A percentile compares a stretch with the other conserved stretches of the same genome.
These are phyloP conservation scores for Starmerella sirachaensis DNA, from an alignment of 805 yeast species.

Conservation along the genomic window DNA sequence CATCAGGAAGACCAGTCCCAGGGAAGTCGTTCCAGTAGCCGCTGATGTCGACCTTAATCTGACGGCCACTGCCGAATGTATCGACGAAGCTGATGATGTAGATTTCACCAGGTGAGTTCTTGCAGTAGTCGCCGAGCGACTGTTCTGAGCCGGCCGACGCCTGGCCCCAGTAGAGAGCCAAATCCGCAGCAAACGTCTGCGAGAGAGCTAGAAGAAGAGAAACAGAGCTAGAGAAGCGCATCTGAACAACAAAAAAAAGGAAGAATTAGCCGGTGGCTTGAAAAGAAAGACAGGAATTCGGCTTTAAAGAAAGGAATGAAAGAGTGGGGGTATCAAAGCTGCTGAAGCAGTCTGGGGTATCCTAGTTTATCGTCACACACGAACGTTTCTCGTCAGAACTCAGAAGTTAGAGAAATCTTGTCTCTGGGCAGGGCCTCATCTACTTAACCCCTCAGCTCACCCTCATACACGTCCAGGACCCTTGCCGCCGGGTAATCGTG, in stretches of 20 bases:
- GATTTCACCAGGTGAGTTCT: conserved; percentile 50
- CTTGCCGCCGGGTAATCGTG: no score
- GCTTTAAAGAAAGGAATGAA: neutral
- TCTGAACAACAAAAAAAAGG: neutral
- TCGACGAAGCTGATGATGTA: conserved; percentile 55
- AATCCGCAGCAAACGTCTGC: conserved; percentile 37
- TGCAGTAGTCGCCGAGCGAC: conserved; percentile 48
- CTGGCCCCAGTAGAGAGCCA: conserved; percentile 88
- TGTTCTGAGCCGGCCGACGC: conserved; percentile 52
- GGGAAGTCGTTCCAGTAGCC: conserved; percentile 29
- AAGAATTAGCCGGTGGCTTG: neutral
- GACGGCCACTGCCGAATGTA: conserved; percentile 38
- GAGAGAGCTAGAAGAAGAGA: conserved; percentile 2
- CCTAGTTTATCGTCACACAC: no score
- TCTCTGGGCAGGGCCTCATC: neutral
- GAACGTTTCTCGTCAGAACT: no score
- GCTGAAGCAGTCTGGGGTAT: neutral
- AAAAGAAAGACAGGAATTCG: neutral
- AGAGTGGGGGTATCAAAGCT: conserved; percentile 4
- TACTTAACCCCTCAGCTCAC: neutral
- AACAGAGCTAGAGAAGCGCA: neutral
- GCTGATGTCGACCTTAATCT: conserved; percentile 43
- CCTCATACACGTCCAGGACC: neutral
- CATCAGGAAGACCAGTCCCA: conserved; percentile 35
- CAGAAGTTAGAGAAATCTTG: neutral